phyloP scores from a whole-genome alignment of 768 basidiomycete genomes.

The Chalciporus chontae region DNA sequence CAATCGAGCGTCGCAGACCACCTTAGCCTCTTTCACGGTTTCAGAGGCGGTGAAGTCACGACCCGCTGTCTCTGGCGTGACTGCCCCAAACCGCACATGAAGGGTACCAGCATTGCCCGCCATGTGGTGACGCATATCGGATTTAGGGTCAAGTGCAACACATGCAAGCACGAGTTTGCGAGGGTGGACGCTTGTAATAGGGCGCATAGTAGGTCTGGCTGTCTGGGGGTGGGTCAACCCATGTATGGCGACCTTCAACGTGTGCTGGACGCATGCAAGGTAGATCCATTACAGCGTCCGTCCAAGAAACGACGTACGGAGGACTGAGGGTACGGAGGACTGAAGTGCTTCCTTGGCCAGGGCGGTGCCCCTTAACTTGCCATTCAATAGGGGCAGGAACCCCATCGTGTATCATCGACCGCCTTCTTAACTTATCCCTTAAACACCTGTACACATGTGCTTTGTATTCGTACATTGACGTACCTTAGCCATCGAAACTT shows the following conservation, averaged over 20 bases:
- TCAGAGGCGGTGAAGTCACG: conserved; percentile 28
- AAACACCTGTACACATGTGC: background rate
- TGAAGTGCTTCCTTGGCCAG: background rate
- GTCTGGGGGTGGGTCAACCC: conserved; percentile 27
- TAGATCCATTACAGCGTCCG: conserved; percentile 16
- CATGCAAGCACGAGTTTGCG: conserved; percentile 32
- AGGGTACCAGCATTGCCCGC: conserved; percentile 32
- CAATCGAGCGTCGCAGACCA: conserved; percentile 32
- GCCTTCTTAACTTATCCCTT: conserved; percentile 16
- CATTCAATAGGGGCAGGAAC: background rate
- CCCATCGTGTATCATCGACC: background rate
- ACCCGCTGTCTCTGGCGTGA: conserved; percentile 32
- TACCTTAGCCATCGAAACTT: background rate
- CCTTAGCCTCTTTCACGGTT: conserved; percentile 29
- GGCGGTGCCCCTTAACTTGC: background rate
- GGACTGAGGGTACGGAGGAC: conserved; percentile 8
- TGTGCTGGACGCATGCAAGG: conserved; percentile 28
- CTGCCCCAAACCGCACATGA: conserved; percentile 26
- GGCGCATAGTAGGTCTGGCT: conserved; percentile 31
- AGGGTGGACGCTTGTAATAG: conserved; percentile 33
- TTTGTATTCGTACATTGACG: conserved; percentile 1
- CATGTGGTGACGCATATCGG: conserved; percentile 33
- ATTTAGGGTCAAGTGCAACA: conserved; percentile 27
- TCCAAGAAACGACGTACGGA: conserved; percentile 31
- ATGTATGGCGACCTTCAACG: conserved; percentile 29